These are phyloP conservation scores for Pestalotiopsis sp. DNA, from an alignment of 2,329 filamentous ascomycete species.

Conservation along the genomic window DNA sequence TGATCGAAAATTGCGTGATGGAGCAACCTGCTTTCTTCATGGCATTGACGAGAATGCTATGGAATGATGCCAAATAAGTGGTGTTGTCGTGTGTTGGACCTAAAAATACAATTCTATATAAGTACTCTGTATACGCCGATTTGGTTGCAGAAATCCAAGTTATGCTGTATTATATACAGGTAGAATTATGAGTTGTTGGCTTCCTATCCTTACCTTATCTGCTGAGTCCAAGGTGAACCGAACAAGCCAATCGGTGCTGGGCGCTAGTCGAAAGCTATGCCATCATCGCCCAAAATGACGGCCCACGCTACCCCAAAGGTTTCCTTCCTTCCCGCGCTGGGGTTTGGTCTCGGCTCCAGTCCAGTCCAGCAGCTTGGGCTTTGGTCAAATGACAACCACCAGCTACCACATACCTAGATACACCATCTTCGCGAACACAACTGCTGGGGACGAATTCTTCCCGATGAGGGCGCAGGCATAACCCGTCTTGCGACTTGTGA, in stretches of 20 bases:
- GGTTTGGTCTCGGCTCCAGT: conserved; percentile 2
- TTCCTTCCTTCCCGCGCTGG: neutral
- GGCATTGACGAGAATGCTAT: too few species aligned
- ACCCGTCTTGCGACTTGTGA: neutral
- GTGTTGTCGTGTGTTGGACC: too few species aligned
- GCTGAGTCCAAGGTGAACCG: too few species aligned
- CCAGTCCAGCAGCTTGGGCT: neutral
- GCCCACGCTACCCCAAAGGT: neutral
- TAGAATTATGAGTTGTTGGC: too few species aligned
- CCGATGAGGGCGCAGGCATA: neutral
- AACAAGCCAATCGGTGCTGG: neutral
- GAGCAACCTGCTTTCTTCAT: too few species aligned
- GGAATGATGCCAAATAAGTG: too few species aligned
- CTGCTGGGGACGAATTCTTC: neutral
- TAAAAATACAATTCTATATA: too few species aligned
- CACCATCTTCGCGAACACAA: neutral
- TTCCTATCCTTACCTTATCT: too few species aligned
- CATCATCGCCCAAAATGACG: conserved; percentile 3
- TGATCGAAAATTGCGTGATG: too few species aligned
- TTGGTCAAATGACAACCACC: conserved; percentile 14
- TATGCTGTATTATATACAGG: too few species aligned
- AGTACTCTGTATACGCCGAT: too few species aligned
- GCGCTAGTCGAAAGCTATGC: neutral
- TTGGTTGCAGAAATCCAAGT: too few species aligned
- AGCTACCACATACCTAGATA: neutral